phyloP scores from a whole-genome alignment of 345 rosid species.

The Syzygium jambos region DNA sequence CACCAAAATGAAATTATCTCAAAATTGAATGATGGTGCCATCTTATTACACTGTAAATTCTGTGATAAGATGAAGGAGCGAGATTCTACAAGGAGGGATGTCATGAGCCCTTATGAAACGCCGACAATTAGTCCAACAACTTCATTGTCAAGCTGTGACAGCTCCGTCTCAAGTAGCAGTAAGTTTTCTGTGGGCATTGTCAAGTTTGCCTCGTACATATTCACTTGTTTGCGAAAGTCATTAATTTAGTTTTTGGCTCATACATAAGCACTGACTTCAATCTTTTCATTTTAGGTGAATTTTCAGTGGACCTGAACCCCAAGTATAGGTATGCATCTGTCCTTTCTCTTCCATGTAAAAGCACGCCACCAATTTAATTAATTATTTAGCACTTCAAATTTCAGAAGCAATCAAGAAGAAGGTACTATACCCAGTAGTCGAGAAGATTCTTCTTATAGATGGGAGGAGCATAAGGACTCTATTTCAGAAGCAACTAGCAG shows the following conservation, averaged over 20 bases:
- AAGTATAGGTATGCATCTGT: conserved; percentile 33
- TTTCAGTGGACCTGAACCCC: conserved; percentile 58
- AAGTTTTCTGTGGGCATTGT: conserved; percentile 1
- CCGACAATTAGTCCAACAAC: conserved; percentile 52
- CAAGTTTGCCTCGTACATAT: background rate
- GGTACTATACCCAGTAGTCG: conserved; percentile 20
- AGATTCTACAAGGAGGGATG: conserved; percentile 15
- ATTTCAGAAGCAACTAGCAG: conserved; percentile 14
- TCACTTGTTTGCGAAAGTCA: background rate
- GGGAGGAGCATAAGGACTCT: background rate
- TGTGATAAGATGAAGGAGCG: conserved; percentile 40
- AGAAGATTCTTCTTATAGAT: conserved; percentile 14
- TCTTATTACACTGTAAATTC: conserved; percentile 28
- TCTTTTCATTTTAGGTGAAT: conserved; percentile 44
- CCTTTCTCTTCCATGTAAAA: background rate
- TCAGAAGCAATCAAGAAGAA: conserved; percentile 53
- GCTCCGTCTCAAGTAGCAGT: conserved; percentile 64
- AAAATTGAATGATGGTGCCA: conserved; percentile 18
- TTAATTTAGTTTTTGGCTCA: background rate
- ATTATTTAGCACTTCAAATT: background rate
- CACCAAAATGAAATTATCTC: conserved; percentile 14
- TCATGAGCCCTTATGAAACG: conserved; percentile 12
- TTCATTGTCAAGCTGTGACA: conserved; percentile 54
- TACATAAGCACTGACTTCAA: background rate
- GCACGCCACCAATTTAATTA: background rate